phyloP scores from a whole-genome alignment of 768 basidiomycete species.

The Rhodocollybia butyracea region DNA sequence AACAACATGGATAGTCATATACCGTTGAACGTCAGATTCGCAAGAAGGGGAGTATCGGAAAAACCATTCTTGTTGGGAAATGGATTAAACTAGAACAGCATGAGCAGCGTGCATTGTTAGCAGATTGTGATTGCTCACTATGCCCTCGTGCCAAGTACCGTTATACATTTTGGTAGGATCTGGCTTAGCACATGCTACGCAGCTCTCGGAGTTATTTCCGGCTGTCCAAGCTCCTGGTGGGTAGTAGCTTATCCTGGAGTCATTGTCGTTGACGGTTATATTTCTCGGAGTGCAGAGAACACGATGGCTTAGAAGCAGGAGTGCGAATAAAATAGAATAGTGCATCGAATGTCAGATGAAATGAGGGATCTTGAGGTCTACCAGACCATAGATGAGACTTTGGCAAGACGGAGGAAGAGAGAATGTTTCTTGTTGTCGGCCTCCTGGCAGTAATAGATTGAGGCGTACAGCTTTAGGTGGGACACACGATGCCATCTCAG shows the following conservation, averaged over 20 bases:
- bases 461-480: too few relatives aligned
- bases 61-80: slow-evolving; percentile 9
- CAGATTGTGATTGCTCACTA: slow-evolving; percentile 1
- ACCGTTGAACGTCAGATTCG: slow-evolving; percentile 34
- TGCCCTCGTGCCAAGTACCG: slow-evolving; percentile 24
- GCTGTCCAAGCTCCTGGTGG: slow-evolving; percentile 17
- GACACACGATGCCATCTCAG: too few relatives aligned
- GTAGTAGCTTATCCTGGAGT: slow-evolving; percentile 15
- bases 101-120: slow-evolving; percentile 7
- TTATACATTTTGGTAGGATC: slow-evolving; percentile 10
- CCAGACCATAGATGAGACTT: too few relatives aligned
- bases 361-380: too few relatives aligned
- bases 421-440: too few relatives aligned
- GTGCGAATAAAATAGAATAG: neutral
- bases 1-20: neutral
- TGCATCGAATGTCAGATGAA: neutral
- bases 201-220: slow-evolving; percentile 10
- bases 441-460: too few relatives aligned
- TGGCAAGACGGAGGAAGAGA: too few relatives aligned
- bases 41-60: slow-evolving; percentile 19
- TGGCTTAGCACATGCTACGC: slow-evolving; percentile 15
- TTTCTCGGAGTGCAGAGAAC: slow-evolving; percentile 14
- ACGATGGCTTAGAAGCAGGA: neutral
- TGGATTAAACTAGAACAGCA: slow-evolving; percentile 11
- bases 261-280: slow-evolving; percentile 27